Percentiles rank a stretch among this genome's conserved stretches.
Conservation (phyloP, 208 protist species). For the Trichomonas gallinae region DNA sequence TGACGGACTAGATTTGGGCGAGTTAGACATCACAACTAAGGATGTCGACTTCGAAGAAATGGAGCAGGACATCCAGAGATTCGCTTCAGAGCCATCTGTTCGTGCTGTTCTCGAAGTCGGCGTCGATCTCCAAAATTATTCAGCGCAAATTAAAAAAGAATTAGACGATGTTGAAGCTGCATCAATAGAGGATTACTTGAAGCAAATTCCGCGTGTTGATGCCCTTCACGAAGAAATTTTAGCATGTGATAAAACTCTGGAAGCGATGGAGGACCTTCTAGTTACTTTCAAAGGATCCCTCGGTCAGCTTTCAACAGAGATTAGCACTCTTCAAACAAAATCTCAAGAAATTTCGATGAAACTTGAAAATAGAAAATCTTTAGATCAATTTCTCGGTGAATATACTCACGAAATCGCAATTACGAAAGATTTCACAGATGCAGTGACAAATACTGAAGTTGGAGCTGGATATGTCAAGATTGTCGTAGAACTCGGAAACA, state of each 20-base stretch:
- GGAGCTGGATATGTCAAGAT: background rate
- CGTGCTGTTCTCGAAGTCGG: background rate
- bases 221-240: background rate
- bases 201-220: background rate
- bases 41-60: conserved; percentile 8
- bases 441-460: background rate
- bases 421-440: background rate
- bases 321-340: background rate
- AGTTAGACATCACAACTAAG: background rate
- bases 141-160: background rate
- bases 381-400: background rate
- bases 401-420: background rate
- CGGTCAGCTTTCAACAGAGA: background rate
- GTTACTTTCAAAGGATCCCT: background rate
- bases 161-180: background rate
- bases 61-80: background rate
- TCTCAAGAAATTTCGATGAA: background rate
- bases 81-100: background rate
- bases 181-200: background rate
- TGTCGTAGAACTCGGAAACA: background rate
- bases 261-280: background rate
- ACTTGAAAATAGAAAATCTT: background rate
- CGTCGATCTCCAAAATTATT: conserved; percentile 3
- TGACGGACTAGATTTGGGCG: background rate
- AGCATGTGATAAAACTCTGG: background rate